Base-by-base conservation (phyloP, 169 alveolate species). In the Sarcocystis neurona region DNA sequence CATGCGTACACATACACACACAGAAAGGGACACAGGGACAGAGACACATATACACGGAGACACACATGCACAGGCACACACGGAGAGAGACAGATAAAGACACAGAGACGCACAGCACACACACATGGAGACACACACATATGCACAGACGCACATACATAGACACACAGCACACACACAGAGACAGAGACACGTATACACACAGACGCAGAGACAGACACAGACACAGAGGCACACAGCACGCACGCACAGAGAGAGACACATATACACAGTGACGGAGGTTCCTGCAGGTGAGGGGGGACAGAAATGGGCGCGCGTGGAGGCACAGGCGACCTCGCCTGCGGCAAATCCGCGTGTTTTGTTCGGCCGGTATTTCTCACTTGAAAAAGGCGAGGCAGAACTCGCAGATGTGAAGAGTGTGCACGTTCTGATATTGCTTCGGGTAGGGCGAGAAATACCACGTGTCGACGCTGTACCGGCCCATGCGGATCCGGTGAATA, bases 381-480 rank as follows among this genome's bases (percentile, higher is more conserved):
- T 87, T 92, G 92, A 95, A 97, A 88, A 97, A 97, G 32, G 96
- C 88, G 47, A 98, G 94, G 91, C 99, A 98, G 92, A 97, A 98
- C 90, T 98, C 99, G 90, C 99, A 98, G 20, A 98, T 95, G 89
- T 95, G 97, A 47, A 98, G 94, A 2, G 95, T 94, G 58, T 97
- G 98, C 44, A 97, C 94, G 88, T 97, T 95, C 85, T 98, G 99
- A 80, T 94, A 98, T 56, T 96, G 98, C 75, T 96, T 96, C 20
- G 99, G 99, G 79, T 97, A 98, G 44, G 99, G 99, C 43, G 99
- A 97, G 92, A 97, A 98, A 92, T 98, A 98, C 99, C 99, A 98
- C 23, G 99, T 95, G 90, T 97, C 99, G 32, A 98, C 98, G 80
- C 96, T 85, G 94, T 93, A 95, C 60, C 95, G 93, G 8, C 99